Conservation (phyloP, 371 early-diverging fungal genomes). For the Choanephora cucurbitarum region DNA sequence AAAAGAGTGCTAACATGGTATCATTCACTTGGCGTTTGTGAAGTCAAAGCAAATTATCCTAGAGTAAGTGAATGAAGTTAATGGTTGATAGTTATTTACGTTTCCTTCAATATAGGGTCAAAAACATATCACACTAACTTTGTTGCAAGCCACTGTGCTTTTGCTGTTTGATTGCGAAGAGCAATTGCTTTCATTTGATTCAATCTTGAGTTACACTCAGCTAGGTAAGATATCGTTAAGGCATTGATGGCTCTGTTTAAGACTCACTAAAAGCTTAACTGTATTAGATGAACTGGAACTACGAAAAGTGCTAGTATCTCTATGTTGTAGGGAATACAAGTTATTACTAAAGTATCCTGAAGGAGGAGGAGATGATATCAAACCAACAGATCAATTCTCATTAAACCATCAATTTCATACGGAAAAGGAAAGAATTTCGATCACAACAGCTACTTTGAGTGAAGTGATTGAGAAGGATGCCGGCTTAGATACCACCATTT, state of each 20-base stretch:
- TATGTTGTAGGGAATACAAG: constrained; percentile 79
- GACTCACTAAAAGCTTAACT: no score
- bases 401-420: constrained; percentile 71
- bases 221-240: constrained; percentile 48
- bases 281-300: constrained; percentile 75
- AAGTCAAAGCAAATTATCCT: constrained; percentile 71
- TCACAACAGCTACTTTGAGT: constrained; percentile 84
- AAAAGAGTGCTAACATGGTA: constrained; percentile 87
- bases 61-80: no score
- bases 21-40: constrained; percentile 76
- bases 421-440: constrained; percentile 67
- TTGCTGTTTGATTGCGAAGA: constrained; percentile 71
- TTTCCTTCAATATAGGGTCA: constrained; percentile 52
- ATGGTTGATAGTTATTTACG: no score
- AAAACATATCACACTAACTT: constrained; percentile 73
- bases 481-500: constrained; percentile 68
- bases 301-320: constrained; percentile 76
- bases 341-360: constrained; percentile 69
- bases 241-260: no score
- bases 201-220: constrained; percentile 67
- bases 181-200: constrained; percentile 60
- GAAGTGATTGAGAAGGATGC: constrained; percentile 81
- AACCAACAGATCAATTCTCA: constrained; percentile 66
- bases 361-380: constrained; percentile 47
- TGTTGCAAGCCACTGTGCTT: constrained; percentile 76